Base-by-base conservation (phyloP, 495 filamentous ascomycete genomes). In the Schizothecium vesticola region DNA sequence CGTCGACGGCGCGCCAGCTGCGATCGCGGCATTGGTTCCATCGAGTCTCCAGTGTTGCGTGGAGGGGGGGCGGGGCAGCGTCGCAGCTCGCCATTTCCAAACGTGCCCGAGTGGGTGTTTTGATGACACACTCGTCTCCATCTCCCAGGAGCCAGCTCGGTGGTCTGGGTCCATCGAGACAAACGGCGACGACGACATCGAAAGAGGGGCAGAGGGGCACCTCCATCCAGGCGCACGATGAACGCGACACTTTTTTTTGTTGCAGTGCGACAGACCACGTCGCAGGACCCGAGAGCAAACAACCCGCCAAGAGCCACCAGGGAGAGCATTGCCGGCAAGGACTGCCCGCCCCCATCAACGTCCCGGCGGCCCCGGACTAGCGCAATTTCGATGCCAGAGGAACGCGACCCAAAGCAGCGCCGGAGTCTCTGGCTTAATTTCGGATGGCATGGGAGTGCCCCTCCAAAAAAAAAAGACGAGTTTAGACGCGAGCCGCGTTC, bases 291-390 rank as follows among this genome's bases (percentile, higher is more conserved):
- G 26, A 31, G 61, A 61, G 63, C 71, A 62, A 71, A 66, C 66
- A 67, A 66, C 12, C 22, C 66, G 72, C 66, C 65, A 74, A 69
- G 70, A 65, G 16, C 6, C 67, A 62, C 65, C 69, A 65, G 66
- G 68, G 33, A 55, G 61, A 63, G 55, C 26, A 65, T 65, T 65
- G 63, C 63, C 63, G 63, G 63, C 63, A 28, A 64, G 63, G 61
- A 51, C 28, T 31, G 61, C 31, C 26, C 28, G 31, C 29, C 29
- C 43, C 63, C 63, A 64, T 57, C 43, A 65, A 65, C 63, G 63
- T 57, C 26, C 63, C 63, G 63, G 63, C 63, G 63, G 72, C 72
- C 72, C 72, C 70, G 65, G 70, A 70, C 68, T 74, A 74, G 72
- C 66, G 72, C 64, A 74, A 74, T 74, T 71, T 74, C 63, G 63